Evolutionary conservation across 768 basidiomycete species (phyloP), one percentile per base, ranked within the genome.

Genomic region (Trametes coccinea): DNA sequence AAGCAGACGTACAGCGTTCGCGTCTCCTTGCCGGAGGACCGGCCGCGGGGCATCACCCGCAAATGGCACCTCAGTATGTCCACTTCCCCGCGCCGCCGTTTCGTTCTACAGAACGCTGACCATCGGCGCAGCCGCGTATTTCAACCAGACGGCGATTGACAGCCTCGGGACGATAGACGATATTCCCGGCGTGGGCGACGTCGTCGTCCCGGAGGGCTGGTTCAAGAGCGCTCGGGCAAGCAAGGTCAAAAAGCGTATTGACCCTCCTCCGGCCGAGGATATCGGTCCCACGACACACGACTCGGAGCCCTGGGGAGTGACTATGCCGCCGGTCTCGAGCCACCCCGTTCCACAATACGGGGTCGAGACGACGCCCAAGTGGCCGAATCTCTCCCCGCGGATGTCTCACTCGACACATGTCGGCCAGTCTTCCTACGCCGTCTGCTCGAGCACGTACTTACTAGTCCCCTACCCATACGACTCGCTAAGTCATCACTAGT

Each of bases 191-290:
- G 79, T 92, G 62, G 85, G 86, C 46, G 84, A 88, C 71, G 75
- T 86, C 17, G 72, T 73, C 46, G 87, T 92, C 16, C 91, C 90
- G 44, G 87, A 89, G 37, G 89, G 88, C 16, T 86, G 86, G 80
- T 93, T 92, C 75, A 82, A 82, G 69, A 90, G 88, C 72, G 90
- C 91, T 49, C 86, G 90, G 51, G 80, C 86, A 55, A 85, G 82
- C 64, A 90, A 89, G 53, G 54, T 55, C 27, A 73, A 71, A 68
- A 70, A 79, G 50, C 70, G 69, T 10, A 60, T 60, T 17, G 69
- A 72, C 29, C 51, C 63, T 4, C 51, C 44, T 11, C 69, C 65
- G 16, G 59, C 60, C 48, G 71, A 71, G 37, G 70, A 70, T 51
- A 58, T 63, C 61, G 50, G 62, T 30, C 57, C 64, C 16, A 50